Evolutionary conservation across 495 filamentous ascomycete species (phyloP).

Genomic region (Aspergillus egyptiacus): DNA sequence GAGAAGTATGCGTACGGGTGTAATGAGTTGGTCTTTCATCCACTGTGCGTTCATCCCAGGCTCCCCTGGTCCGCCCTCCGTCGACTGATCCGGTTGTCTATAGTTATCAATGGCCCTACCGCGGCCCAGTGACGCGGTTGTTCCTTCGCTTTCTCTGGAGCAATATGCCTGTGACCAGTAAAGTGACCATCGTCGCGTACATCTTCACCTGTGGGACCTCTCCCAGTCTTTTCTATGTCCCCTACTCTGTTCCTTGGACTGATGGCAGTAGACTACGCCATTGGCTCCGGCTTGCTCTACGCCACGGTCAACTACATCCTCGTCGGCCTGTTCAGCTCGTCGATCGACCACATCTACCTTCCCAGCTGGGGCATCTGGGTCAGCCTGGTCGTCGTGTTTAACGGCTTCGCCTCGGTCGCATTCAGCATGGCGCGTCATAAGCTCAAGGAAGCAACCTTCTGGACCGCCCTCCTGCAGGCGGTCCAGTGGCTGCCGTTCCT

Average conservation of each 20-base stretch:
- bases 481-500: slow-evolving; percentile 2
- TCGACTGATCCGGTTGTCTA: neutral
- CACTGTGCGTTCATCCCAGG: neutral
- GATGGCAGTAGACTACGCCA: slow-evolving; percentile 1
- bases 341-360: slow-evolving; percentile 4
- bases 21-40: slow-evolving; percentile 3
- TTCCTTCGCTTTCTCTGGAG: slow-evolving; percentile 6
- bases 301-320: slow-evolving; percentile 1
- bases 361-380: slow-evolving; percentile 2
- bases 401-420: slow-evolving; percentile 3
- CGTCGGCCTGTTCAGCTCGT: slow-evolving; percentile 4
- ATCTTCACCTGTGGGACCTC: slow-evolving; percentile 1
- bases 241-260: neutral
- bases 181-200: slow-evolving; percentile 4
- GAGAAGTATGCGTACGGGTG: slow-evolving; percentile 2
- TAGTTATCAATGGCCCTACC: slow-evolving; percentile 1
- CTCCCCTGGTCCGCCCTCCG: too few species aligned
- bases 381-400: slow-evolving; percentile 1
- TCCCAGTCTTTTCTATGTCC: neutral
- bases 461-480: neutral
- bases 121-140: neutral
- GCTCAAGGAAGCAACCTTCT: slow-evolving; percentile 3
- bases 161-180: slow-evolving; percentile 6
- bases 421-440: slow-evolving; percentile 4
- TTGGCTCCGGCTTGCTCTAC: slow-evolving; percentile 1